Percentiles rank a stretch among this genome's conserved stretches.
Conservation (phyloP, 2,329 filamentous ascomycete species). For the Aspergillus pseudoterreus region DNA sequence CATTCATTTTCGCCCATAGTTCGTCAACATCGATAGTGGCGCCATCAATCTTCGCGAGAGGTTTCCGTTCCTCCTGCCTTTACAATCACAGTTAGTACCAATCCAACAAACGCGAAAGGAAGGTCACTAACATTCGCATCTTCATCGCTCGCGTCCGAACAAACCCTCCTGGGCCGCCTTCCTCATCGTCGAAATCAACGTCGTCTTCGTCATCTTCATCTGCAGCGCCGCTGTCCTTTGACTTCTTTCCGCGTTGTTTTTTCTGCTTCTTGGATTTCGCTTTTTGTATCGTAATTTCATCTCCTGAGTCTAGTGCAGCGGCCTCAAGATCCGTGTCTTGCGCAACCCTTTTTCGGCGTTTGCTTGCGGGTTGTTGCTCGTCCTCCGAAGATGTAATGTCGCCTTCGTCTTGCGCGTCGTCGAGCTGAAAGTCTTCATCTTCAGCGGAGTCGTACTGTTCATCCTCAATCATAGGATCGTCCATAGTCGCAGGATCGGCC, state of each 20-base stretch:
- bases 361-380: constrained; percentile 32
- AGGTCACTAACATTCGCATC: constrained; percentile 39
- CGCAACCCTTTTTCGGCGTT: constrained; percentile 33
- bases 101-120: background rate
- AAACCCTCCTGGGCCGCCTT: constrained; percentile 48
- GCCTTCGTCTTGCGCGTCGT: constrained; percentile 32
- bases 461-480: constrained; percentile 26
- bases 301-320: constrained; percentile 51
- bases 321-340: constrained; percentile 23
- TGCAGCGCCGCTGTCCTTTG: constrained; percentile 24
- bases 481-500: constrained; percentile 9
- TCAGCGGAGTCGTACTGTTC: constrained; percentile 37
- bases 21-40: constrained; percentile 55
- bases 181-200: constrained; percentile 34
- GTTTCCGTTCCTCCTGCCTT: constrained; percentile 47
- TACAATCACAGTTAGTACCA: constrained; percentile 2
- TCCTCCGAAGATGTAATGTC: constrained; percentile 26
- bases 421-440: constrained; percentile 38
- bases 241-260: constrained; percentile 33
- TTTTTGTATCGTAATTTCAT: constrained; percentile 54
- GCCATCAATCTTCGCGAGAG: constrained; percentile 45
- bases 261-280: constrained; percentile 40
- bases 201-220: constrained; percentile 37
- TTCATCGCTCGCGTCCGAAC: constrained; percentile 54
- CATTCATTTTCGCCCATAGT: constrained; percentile 52